These are phyloP conservation scores for Avena insularis DNA, from an alignment of 176 grass and related monocot species.

Conservation along the genomic window DNA sequence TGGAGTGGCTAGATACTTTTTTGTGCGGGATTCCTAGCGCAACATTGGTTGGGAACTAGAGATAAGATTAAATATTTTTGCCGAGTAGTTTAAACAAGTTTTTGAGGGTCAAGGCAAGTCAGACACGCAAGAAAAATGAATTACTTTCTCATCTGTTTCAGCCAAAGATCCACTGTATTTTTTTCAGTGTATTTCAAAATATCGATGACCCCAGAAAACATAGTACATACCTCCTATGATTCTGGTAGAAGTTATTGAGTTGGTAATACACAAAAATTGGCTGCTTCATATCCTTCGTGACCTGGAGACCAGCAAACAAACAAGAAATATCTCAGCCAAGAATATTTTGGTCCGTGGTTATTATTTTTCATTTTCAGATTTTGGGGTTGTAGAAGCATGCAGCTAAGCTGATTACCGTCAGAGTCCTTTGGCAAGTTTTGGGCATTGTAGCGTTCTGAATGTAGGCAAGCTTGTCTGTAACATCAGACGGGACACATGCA, in stretches of 20 bases:
- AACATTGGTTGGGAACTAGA: not conserved
- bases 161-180: constrained; percentile 21
- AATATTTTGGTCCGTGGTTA: not conserved
- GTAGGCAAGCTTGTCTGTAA: constrained; percentile 73
- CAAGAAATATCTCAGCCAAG: constrained; percentile 35
- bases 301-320: constrained; percentile 52
- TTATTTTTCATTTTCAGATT: not conserved
- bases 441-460: constrained; percentile 49
- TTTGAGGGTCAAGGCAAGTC: not conserved
- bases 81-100: not conserved
- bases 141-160: not conserved
- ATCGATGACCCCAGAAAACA: not conserved
- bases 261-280: constrained; percentile 98
- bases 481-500: constrained; percentile 54
- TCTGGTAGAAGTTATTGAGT: constrained; percentile 96
- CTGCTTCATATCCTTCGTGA: constrained; percentile 81
- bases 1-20: not conserved
- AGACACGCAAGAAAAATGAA: not conserved
- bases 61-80: not conserved
- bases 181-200: not conserved
- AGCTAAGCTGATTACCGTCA: constrained; percentile 63
- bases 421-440: constrained; percentile 68
- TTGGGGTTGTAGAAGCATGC: constrained; percentile 22
- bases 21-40: not conserved
- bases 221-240: constrained; percentile 86